These are phyloP conservation scores for Ampelocalamus luodianensis DNA, from an alignment of 176 grass and related monocot species.

Conservation along the genomic window DNA sequence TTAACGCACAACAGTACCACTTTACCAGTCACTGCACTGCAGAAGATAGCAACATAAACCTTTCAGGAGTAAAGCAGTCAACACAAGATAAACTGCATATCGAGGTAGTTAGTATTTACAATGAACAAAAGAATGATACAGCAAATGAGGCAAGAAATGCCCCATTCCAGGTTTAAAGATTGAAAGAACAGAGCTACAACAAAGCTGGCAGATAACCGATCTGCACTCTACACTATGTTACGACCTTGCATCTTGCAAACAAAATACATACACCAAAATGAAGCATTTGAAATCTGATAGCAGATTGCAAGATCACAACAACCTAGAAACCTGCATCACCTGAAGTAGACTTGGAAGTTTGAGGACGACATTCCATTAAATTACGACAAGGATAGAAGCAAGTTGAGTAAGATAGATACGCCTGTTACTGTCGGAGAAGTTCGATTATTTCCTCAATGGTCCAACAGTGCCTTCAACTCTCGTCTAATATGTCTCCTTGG, in stretches of 20 bases:
- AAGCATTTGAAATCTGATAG: constrained; percentile 9
- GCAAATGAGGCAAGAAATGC: background rate
- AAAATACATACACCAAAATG: constrained; percentile 3
- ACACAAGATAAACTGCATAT: background rate
- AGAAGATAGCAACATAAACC: background rate
- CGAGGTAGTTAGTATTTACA: background rate
- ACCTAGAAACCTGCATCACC: background rate
- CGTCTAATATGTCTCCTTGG: background rate
- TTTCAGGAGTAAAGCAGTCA: background rate
- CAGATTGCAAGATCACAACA: constrained; percentile 14
- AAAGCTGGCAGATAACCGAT: constrained; percentile 5
- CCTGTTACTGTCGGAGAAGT: background rate
- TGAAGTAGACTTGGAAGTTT: constrained; percentile 7
- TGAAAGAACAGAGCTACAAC: constrained; percentile 16
- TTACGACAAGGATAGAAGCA: background rate
- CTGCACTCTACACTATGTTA: background rate
- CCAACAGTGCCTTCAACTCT: background rate
- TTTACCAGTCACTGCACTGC: background rate
- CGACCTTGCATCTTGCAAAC: constrained; percentile 18
- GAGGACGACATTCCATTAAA: background rate
- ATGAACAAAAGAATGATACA: constrained; percentile 20
- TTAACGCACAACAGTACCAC: background rate
- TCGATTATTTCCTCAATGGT: background rate
- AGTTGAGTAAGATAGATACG: background rate
- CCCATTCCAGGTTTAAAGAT: background rate